Base-by-base conservation (phyloP, 345 rosid genomes). In the Tarenaya hassleriana region DNA sequence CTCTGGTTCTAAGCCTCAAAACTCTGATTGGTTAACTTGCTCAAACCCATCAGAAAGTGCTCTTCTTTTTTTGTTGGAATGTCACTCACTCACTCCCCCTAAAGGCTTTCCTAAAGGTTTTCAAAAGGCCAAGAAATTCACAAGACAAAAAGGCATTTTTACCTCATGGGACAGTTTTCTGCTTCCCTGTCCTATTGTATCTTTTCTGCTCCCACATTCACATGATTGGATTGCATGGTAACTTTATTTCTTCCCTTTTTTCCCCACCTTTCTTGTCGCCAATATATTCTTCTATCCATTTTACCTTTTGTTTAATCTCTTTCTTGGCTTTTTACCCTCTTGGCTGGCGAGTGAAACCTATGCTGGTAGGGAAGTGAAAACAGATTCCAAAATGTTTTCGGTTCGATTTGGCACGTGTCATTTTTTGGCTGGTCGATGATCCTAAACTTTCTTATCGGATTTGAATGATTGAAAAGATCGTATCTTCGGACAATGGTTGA, bases 91-190 rank as follows among this genome's bases (percentile, higher is more conserved):
- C 60, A 52, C 60, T 52, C 65, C 46, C 60, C 56, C 64, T 39
- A 58, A 58, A 58, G 55, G 60, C 42, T 45, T 58, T 39, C 52
- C 57, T 55, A 58, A 42, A 45, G 54, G 58, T 19, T 34, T 59
- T 45, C 5, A 24, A 24, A 58, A 52, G 52, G 60, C 64, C 59
- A 53, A 11, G 2, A 24, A 24, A 24, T 61, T 58, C 55, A 54
- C 61, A 52, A 14, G 72, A 62, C 69, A 62, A 58, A 47, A 50
- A 44, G 57, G 58, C 68, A 58, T 41, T 58, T 24, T 39, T 53
- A 57, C 66, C 53, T 13, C 55, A 52, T 34, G 16, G 55, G 32
- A 27, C 56, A 57, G 55, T 51, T 19, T 40, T 15, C 29, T 43
- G 16, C 42, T 20, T 58, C 44, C 33, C 58, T 47, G 24, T 55